Evolutionary conservation across 192 early-diverging fungal genomes (phyloP).

Genomic region (Linderina pennispora): DNA sequence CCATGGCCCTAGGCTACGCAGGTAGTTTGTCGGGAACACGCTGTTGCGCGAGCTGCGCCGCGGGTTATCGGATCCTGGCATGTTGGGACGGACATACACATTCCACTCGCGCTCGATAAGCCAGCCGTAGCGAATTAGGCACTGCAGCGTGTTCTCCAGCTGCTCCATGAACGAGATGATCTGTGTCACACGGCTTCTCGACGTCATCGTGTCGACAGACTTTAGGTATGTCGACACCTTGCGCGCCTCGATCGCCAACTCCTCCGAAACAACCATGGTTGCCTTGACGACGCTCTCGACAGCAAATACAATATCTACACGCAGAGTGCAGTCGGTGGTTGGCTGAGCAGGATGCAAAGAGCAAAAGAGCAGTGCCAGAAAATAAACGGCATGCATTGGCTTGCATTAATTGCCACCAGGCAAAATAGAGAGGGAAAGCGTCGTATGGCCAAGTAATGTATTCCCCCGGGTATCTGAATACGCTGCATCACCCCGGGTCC

Average conservation of each 20-base stretch:
- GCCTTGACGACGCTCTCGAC: slow-evolving; percentile 23
- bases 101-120: slow-evolving; percentile 37
- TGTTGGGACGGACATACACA: slow-evolving; percentile 10
- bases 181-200: slow-evolving; percentile 17
- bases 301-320: slow-evolving; percentile 31
- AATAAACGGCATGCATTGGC: not conserved
- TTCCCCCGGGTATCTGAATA: no score
- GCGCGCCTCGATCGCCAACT: slow-evolving; percentile 28
- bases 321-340: no score
- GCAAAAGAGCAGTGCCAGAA: not conserved
- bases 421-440: no score
- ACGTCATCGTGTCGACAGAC: slow-evolving; percentile 19
- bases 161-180: slow-evolving; percentile 19
- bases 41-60: not conserved
- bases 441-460: no score
- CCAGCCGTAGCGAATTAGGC: slow-evolving; percentile 41
- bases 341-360: not conserved
- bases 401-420: not conserved
- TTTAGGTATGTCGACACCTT: slow-evolving; percentile 27
- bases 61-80: not conserved
- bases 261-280: slow-evolving; percentile 20
- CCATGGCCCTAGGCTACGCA: slow-evolving; percentile 32
- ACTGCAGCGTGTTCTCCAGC: slow-evolving; percentile 34
- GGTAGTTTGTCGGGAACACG: slow-evolving; percentile 18
- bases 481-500: no score